phyloP scores from a whole-genome alignment of 2,329 filamentous ascomycete genomes.

The Scedosporium minutisporum region DNA sequence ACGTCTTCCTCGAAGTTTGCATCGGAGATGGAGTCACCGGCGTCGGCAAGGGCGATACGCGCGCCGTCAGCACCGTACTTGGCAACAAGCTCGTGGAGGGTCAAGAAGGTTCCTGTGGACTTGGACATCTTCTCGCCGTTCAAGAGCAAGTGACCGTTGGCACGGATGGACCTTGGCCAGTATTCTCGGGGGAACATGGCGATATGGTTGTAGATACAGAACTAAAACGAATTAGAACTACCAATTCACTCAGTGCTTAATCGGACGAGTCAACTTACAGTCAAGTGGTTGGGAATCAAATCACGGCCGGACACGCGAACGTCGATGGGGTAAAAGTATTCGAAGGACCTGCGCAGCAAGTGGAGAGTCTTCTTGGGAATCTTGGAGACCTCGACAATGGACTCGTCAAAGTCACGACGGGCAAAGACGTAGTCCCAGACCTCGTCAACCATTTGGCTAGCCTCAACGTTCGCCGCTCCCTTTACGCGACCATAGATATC shows the following conservation, averaged over 20 bases:
- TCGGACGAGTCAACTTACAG: slow-evolving; percentile 36
- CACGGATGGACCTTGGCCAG: slow-evolving; percentile 78
- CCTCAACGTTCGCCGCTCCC: slow-evolving; percentile 58
- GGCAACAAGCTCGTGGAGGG: slow-evolving; percentile 69
- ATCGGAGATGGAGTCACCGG: slow-evolving; percentile 87
- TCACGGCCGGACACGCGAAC: slow-evolving; percentile 86
- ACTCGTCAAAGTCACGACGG: slow-evolving; percentile 59
- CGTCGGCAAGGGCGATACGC: slow-evolving; percentile 84
- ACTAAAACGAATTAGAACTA: slow-evolving; percentile 24
- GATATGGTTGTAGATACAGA: slow-evolving; percentile 88
- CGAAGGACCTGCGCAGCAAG: slow-evolving; percentile 80
- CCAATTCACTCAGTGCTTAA: slow-evolving; percentile 44
- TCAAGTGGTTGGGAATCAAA: slow-evolving; percentile 85
- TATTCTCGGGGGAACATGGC: slow-evolving; percentile 81
- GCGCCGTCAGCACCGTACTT: slow-evolving; percentile 95
- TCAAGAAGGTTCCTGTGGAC: slow-evolving; percentile 95
- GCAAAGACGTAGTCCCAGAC: slow-evolving; percentile 96
- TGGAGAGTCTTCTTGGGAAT: slow-evolving; percentile 67
- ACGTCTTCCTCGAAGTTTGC: slow-evolving; percentile 96
- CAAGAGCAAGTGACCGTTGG: slow-evolving; percentile 86
- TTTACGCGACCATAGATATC: slow-evolving; percentile 75
- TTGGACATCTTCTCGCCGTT: slow-evolving; percentile 99
- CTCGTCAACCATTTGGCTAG: slow-evolving; percentile 87
- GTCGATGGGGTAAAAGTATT: slow-evolving; percentile 95
- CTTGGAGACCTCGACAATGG: slow-evolving; percentile 53